phyloP scores from a whole-genome alignment of 352 stramenopile genomes.

The Globisporangium nunn region DNA sequence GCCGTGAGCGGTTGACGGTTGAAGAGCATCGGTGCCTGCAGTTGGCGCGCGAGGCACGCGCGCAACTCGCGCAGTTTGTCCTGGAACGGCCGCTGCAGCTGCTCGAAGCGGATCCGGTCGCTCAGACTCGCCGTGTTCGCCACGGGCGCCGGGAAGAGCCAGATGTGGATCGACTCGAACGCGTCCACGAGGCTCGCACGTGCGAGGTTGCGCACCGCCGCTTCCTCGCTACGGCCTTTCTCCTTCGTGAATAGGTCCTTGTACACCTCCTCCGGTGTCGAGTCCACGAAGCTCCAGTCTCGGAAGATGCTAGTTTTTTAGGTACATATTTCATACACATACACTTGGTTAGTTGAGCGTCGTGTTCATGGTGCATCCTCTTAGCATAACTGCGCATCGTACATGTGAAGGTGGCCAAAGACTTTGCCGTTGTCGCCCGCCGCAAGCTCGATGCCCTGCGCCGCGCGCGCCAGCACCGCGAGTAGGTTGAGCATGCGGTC shows the following conservation, averaged over 20 bases:
- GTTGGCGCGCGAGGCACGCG: constrained; percentile 56
- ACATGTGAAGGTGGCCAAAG: constrained; percentile 86
- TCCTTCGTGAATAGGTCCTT: constrained; percentile 79
- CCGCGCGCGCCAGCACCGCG: constrained; percentile 67
- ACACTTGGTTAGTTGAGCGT: not conserved
- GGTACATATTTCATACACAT: not conserved
- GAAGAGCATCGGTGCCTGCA: constrained; percentile 73
- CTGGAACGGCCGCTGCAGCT: constrained; percentile 73
- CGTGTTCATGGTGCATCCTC: no score
- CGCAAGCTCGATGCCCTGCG: constrained; percentile 72
- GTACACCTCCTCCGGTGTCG: constrained; percentile 73
- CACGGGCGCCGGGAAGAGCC: constrained; percentile 79
- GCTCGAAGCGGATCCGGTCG: constrained; percentile 83
- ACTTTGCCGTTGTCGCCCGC: constrained; percentile 76
- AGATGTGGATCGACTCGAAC: constrained; percentile 84
- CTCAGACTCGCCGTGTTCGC: constrained; percentile 67
- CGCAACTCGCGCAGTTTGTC: constrained; percentile 68
- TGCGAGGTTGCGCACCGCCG: constrained; percentile 75
- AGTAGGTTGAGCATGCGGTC: constrained; percentile 84
- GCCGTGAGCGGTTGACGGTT: constrained; percentile 67
- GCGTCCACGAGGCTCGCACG: constrained; percentile 66
- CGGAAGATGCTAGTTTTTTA: constrained; percentile 55
- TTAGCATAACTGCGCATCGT: constrained; percentile 9
- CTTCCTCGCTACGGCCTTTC: constrained; percentile 71
- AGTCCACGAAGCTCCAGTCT: constrained; percentile 87